Evolutionary conservation across 805 yeast species (phyloP).

Genomic region (Suhomyces pyralidae): DNA sequence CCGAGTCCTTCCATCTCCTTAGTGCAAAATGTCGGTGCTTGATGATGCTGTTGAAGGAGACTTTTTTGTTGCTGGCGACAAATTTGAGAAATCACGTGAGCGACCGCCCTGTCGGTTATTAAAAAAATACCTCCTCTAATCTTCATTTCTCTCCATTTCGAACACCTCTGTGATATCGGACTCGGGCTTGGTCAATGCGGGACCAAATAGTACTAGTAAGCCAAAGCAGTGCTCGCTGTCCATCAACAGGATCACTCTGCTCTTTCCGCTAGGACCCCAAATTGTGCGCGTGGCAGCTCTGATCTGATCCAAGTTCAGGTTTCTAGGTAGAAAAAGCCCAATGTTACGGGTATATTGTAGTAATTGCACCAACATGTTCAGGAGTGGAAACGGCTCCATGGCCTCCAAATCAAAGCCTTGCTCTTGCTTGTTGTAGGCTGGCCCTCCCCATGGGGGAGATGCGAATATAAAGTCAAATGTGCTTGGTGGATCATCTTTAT

Average conservation of each 20-base stretch:
- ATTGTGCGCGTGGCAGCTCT: conserved; percentile 44
- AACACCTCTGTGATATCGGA: neutral
- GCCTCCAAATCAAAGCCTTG: conserved; percentile 44
- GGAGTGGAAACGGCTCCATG: conserved; percentile 47
- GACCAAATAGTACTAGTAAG: conserved; percentile 59
- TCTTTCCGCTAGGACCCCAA: conserved; percentile 41
- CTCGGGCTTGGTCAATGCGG: neutral
- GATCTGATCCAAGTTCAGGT: conserved; percentile 53
- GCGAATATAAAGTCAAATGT: conserved; percentile 57
- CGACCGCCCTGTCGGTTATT: too few relatives aligned
- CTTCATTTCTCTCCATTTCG: neutral
- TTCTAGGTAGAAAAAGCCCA: conserved; percentile 63
- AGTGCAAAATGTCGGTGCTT: conserved; percentile 10
- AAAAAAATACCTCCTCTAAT: too few relatives aligned
- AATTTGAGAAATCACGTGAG: neutral
- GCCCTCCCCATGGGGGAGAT: conserved; percentile 94
- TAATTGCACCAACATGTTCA: conserved; percentile 43
- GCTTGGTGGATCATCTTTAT: conserved; percentile 10
- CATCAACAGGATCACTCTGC: conserved; percentile 46
- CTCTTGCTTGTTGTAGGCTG: conserved; percentile 45
- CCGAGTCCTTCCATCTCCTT: conserved; percentile 3
- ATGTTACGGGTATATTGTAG: conserved; percentile 44
- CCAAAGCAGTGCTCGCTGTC: conserved; percentile 50
- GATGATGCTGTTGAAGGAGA: conserved; percentile 4
- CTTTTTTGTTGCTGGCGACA: conserved; percentile 5